Percentiles rank a stretch among this genome's conserved stretches.
Evolutionary conservation across 306 rosid species (phyloP).

Genomic region (Lupinus albus): DNA sequence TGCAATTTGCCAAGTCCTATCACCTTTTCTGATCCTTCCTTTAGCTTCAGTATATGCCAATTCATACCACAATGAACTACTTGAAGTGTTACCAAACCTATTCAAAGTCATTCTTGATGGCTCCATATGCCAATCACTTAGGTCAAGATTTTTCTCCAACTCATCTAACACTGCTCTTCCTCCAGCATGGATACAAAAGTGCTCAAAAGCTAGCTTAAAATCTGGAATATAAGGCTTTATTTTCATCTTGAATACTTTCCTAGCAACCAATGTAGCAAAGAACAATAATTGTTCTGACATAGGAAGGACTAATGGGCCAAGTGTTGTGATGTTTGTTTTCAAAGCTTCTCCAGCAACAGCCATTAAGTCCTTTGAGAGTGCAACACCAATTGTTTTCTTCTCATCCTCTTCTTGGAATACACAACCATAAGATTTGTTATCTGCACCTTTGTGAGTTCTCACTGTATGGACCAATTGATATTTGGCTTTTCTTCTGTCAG

Average conservation of each 20-base stretch:
- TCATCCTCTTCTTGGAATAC: slow-evolving; percentile 78
- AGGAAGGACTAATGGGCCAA: slow-evolving; percentile 83
- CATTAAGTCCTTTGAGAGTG: slow-evolving; percentile 82
- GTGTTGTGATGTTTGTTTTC: slow-evolving; percentile 79
- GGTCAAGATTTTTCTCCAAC: slow-evolving; percentile 75
- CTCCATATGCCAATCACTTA: slow-evolving; percentile 84
- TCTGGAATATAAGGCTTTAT: slow-evolving; percentile 82
- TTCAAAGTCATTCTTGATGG: slow-evolving; percentile 84
- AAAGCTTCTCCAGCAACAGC: slow-evolving; percentile 87
- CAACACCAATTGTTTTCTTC: slow-evolving; percentile 54
- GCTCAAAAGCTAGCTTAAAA: slow-evolving; percentile 83
- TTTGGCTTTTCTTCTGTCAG: slow-evolving; percentile 64
- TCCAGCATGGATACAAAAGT: slow-evolving; percentile 87
- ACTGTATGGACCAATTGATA: slow-evolving; percentile 81
- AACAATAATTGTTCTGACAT: slow-evolving; percentile 82
- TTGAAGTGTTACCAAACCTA: slow-evolving; percentile 80
- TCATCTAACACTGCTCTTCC: slow-evolving; percentile 86
- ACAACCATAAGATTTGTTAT: slow-evolving; percentile 61
- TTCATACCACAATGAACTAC: slow-evolving; percentile 89
- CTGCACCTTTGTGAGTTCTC: slow-evolving; percentile 76
- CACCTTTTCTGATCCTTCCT: slow-evolving; percentile 75
- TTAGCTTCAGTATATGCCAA: slow-evolving; percentile 79
- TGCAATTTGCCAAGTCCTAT: slow-evolving; percentile 85
- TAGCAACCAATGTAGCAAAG: slow-evolving; percentile 62
- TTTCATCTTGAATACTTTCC: slow-evolving; percentile 65